A percentile compares a stretch with the other conserved stretches of the same genome.
phyloP scores from a whole-genome alignment of 192 early-diverging fungal species.

The Rhizoclosmatium sp. region DNA sequence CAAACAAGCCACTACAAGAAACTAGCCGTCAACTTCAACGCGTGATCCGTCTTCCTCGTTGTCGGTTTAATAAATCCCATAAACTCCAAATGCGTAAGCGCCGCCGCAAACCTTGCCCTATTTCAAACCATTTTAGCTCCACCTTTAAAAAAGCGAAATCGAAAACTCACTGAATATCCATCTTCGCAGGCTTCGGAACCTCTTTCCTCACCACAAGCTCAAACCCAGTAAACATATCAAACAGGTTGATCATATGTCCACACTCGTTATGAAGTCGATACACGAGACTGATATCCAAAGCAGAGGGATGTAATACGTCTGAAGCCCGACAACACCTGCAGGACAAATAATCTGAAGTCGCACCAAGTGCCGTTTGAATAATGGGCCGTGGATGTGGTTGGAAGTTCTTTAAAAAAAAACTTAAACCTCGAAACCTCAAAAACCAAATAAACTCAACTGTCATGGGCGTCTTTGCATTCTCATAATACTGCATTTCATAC shows the following conservation, averaged over 20 bases:
- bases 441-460: too few relatives aligned
- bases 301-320: conserved; percentile 62
- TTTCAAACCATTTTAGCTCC: background rate
- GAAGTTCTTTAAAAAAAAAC: conserved; percentile 66
- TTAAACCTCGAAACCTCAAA: background rate
- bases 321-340: conserved; percentile 79
- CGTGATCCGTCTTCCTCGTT: conserved; percentile 92
- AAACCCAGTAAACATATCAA: conserved; percentile 92
- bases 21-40: conserved; percentile 72
- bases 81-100: conserved; percentile 86
- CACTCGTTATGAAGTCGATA: conserved; percentile 93
- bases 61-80: conserved; percentile 92
- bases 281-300: conserved; percentile 86
- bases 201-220: conserved; percentile 77
- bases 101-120: conserved; percentile 84
- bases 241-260: conserved; percentile 92
- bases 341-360: conserved; percentile 78
- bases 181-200: conserved; percentile 37
- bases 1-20: conserved; percentile 9
- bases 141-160: background rate
- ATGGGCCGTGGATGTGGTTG: conserved; percentile 82
- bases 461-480: too few relatives aligned
- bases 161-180: conserved; percentile 66
- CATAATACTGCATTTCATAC: too few relatives aligned
- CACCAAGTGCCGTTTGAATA: conserved; percentile 83